Percentiles rank a stretch among this genome's conserved stretches.
Evolutionary conservation across 148 eudicot genomes (phyloP).

Genomic region (Persicaria tinctoria): DNA sequence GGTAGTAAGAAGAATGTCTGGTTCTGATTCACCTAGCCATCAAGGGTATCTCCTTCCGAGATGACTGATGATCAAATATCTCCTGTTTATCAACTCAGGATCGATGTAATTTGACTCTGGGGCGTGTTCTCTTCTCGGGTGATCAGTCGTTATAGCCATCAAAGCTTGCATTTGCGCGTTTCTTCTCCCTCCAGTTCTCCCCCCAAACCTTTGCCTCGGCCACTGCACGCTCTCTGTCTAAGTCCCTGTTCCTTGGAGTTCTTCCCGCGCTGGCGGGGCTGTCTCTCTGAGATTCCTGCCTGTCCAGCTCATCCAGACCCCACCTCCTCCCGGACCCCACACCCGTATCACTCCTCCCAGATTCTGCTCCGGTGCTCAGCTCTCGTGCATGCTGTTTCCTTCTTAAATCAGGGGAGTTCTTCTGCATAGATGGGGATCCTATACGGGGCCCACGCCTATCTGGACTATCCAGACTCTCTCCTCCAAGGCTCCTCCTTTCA

Average conservation of each 20-base stretch:
- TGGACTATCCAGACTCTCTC: constrained; percentile 12
- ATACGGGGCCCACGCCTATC: constrained; percentile 9
- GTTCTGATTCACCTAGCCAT: no score
- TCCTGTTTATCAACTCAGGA: background rate
- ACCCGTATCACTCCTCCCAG: constrained; percentile 7
- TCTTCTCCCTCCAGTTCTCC: constrained; percentile 54
- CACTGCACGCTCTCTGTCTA: constrained; percentile 50
- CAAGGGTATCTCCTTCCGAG: background rate
- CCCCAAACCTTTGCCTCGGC: constrained; percentile 87
- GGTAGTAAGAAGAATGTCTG: background rate
- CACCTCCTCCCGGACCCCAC: constrained; percentile 12
- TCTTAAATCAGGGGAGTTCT: constrained; percentile 2
- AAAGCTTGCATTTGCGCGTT: constrained; percentile 21
- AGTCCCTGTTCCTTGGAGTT: constrained; percentile 18
- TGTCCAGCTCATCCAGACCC: background rate
- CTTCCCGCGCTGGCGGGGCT: constrained; percentile 7
- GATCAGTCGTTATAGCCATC: constrained; percentile 13
- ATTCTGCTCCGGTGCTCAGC: constrained; percentile 7
- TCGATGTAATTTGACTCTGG: background rate
- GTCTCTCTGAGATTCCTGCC: background rate
- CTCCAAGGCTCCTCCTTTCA: constrained; percentile 7
- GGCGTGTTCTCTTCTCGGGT: background rate
- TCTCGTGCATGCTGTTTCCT: background rate
- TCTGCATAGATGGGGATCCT: constrained; percentile 1
- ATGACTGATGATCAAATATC: background rate